Evolutionary conservation across 208 protist species (phyloP).

Genomic region (Acanthamoeba royreba): DNA sequence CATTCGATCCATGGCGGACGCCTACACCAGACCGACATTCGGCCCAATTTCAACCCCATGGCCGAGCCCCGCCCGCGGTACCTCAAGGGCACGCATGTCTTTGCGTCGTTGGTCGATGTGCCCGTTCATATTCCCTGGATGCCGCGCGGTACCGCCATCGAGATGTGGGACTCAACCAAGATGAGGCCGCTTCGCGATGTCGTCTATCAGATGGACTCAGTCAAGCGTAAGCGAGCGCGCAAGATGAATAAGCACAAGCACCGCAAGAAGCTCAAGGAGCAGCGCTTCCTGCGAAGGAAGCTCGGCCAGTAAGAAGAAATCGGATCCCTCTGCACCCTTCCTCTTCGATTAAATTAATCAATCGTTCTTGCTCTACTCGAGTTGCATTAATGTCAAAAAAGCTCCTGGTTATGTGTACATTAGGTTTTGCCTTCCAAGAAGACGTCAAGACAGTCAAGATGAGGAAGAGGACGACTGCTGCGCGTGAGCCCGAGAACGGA

Average conservation of each 20-base stretch:
- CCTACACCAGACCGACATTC: not conserved
- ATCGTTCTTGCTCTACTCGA: no score
- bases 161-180: not conserved
- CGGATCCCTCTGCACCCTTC: not conserved
- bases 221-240: not conserved
- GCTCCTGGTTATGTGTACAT: not conserved
- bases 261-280: not conserved
- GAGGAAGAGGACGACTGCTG: not conserved
- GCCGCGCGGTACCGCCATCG: not conserved
- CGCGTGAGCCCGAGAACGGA: not conserved
- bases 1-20: not conserved
- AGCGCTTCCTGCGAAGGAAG: not conserved
- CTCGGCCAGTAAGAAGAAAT: not conserved
- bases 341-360: not conserved
- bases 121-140: not conserved
- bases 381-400: no score
- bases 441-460: not conserved
- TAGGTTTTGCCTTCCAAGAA: not conserved
- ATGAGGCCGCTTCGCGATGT: not conserved
- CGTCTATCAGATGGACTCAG: not conserved
- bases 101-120: not conserved
- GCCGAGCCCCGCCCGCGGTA: not conserved
- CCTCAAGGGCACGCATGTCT: not conserved
- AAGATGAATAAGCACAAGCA: slow-evolving; percentile 10
- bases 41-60: not conserved